Conservation (phyloP, 139 green algal genomes). For the Coccomyxa sp. region DNA sequence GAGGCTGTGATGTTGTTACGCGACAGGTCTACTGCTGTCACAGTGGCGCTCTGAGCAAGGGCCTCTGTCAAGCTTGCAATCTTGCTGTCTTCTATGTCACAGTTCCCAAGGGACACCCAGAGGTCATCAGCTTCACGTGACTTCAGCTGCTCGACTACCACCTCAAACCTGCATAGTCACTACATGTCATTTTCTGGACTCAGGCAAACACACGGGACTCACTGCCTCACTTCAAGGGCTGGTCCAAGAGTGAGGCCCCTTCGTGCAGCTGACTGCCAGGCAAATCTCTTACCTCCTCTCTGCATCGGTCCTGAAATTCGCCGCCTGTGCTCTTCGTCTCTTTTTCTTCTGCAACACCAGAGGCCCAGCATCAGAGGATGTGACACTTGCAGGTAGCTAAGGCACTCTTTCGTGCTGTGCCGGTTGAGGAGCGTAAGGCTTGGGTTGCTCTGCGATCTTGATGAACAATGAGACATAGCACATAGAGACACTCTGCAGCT, state of each 20-base stretch:
- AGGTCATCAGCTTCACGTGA: constrained; percentile 29
- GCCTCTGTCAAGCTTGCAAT: constrained; percentile 20
- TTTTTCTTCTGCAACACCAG: constrained; percentile 14
- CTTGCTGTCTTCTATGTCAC: constrained; percentile 38
- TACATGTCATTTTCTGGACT: no score
- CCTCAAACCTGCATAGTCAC: neutral
- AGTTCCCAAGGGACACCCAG: constrained; percentile 42
- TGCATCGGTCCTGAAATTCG: neutral
- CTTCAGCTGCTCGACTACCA: constrained; percentile 1
- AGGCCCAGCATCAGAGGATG: no score
- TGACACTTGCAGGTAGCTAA: no score
- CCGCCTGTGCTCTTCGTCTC: neutral
- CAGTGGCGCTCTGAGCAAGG: constrained; percentile 41
- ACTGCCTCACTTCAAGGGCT: no score
- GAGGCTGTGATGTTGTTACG: constrained; percentile 55
- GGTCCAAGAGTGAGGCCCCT: no score
- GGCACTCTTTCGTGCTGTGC: no score
- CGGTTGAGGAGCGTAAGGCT: no score
- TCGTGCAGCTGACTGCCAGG: neutral
- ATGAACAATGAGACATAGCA: no score
- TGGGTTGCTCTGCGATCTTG: no score
- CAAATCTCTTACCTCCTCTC: constrained; percentile 3
- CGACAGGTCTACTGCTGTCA: constrained; percentile 55
- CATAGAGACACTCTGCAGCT: no score
- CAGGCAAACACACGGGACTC: no score